A percentile compares a stretch with the other conserved stretches of the same genome.
These are phyloP conservation scores for Alternaria arbusti DNA, from an alignment of 2,329 filamentous ascomycete species.

Conservation along the genomic window DNA sequence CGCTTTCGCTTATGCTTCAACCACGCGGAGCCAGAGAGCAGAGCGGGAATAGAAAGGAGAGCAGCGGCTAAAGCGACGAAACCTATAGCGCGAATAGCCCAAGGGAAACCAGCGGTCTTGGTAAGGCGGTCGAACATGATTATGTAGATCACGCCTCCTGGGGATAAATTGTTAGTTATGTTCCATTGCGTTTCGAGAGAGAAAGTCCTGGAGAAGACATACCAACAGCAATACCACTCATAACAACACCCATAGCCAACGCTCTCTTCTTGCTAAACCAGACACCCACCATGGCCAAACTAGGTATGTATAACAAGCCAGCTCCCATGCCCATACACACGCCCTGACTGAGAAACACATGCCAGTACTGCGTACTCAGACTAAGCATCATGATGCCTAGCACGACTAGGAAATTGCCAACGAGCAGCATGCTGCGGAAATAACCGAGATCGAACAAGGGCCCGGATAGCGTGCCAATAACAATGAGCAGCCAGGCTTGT, in stretches of 20 bases:
- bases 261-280: conserved; percentile 45
- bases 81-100: conserved; percentile 45
- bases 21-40: conserved; percentile 39
- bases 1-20: conserved; percentile 38
- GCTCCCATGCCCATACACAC: conserved; percentile 55
- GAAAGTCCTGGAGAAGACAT: conserved; percentile 3
- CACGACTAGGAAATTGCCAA: conserved; percentile 61
- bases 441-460: conserved; percentile 57
- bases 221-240: conserved; percentile 49
- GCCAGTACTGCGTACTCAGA: conserved; percentile 61
- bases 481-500: conserved; percentile 57
- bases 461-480: conserved; percentile 58
- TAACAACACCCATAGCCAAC: conserved; percentile 45
- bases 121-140: conserved; percentile 44
- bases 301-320: conserved; percentile 46
- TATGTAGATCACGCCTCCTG: conserved; percentile 47
- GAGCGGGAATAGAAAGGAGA: conserved; percentile 42
- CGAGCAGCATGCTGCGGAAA: conserved; percentile 52
- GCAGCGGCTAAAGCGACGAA: conserved; percentile 42
- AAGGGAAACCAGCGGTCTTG: conserved; percentile 39
- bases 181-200: not conserved
- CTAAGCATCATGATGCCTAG: conserved; percentile 69
- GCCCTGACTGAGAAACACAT: conserved; percentile 61
- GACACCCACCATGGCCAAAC: conserved; percentile 45
- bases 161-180: conserved; percentile 11